Conservation (phyloP, 139 green algal genomes). For the Picochlorum sp. region DNA sequence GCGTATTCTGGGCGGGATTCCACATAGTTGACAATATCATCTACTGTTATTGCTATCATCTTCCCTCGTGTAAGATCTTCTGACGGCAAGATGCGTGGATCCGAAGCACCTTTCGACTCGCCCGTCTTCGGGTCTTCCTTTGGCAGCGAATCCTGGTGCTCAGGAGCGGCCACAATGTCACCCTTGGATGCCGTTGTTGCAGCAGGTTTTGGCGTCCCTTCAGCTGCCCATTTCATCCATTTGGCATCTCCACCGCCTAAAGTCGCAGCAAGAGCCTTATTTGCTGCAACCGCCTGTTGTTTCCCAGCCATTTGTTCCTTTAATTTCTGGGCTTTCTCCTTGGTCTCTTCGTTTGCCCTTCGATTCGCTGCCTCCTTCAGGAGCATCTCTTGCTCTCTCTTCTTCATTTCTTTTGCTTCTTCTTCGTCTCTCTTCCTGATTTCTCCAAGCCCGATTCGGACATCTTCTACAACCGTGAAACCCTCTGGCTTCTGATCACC, state of each 20-base stretch:
- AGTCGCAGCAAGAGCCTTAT: conserved; percentile 28
- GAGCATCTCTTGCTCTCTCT: conserved; percentile 20
- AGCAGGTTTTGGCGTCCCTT: conserved; percentile 2
- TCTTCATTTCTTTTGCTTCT: conserved; percentile 14
- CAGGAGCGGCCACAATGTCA: neutral
- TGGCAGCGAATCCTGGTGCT: neutral
- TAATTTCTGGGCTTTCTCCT: conserved; percentile 25
- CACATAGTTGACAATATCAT: neutral
- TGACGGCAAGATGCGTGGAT: neutral
- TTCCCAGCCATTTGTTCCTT: conserved; percentile 27
- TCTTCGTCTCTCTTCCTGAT: neutral
- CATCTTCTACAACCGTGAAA: conserved; percentile 1
- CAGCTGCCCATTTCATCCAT: conserved; percentile 23
- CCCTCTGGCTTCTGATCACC: neutral
- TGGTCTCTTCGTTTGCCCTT: conserved; percentile 30
- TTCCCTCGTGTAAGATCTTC: neutral
- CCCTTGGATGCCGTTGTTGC: neutral
- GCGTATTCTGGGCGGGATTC: neutral
- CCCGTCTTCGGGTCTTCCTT: neutral
- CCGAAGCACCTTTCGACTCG: neutral
- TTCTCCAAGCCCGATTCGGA: neutral
- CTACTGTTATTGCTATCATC: neutral
- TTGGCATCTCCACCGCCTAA: conserved; percentile 23
- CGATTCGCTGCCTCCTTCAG: conserved; percentile 15
- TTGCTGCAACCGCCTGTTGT: conserved; percentile 25